Evolutionary conservation across 2,329 filamentous ascomycete genomes (phyloP), one percentile per base, ranked within the genome.

Genomic region (Metarhizium sp.): DNA sequence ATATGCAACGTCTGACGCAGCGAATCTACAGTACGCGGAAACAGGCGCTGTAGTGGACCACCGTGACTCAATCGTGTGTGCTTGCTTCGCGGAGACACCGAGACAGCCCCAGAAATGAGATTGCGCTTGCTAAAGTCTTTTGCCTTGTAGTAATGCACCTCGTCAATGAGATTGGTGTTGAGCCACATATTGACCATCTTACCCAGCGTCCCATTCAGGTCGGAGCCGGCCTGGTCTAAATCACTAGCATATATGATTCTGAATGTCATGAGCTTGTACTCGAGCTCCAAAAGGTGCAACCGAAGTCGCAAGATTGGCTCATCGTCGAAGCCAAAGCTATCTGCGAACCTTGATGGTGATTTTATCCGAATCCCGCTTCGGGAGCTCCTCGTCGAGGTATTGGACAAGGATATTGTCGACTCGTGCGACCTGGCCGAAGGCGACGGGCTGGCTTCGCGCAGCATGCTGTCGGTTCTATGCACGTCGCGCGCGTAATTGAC

Each of bases 211-310:
- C 50, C 52, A n/a, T 53, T 40, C 4, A 66, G 54, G 43, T 64
- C 58, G 13, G 61, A 61, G 11, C 55, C 52, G 4, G 46, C 42
- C 36, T 59, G 58, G 38, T 58, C 56, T 7, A 66, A 54, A 58
- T 64, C 64, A 59, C 64, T 66, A n/a, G 64, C 64, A 47, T 66
- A 66, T 4, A 66, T 60, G 42, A 66, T 58, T 30, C 59, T 63
- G 32, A 60, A 66, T 10, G 63, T 64, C 57, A 59, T 58, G 36
- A 66, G 60, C 59, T 66, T 66, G 59, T 60, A 66, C 49, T 66
- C 64, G n/a, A 66, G 59, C 55, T 66, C 63, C 46, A 66, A 55
- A 2, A 66, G 60, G 48, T 66, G 64, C 32, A 66, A 60, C 45
- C 60, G 58, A 51, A 66, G 61, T 6, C 62, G 59, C 56, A 66